These are phyloP conservation scores for Kuraishia borneana DNA, from an alignment of 805 yeast species.

Conservation along the genomic window DNA sequence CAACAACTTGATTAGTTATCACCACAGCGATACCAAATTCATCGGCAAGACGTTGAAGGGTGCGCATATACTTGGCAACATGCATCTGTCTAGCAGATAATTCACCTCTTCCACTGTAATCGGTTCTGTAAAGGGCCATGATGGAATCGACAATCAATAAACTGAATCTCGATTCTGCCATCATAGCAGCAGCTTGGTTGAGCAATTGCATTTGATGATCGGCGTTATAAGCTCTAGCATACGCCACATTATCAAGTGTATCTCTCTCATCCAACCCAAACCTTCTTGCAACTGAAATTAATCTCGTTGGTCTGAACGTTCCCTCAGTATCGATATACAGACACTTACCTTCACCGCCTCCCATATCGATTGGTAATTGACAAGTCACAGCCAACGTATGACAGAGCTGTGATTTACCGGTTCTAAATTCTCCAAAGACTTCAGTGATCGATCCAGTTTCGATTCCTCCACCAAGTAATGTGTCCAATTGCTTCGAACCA, in stretches of 20 bases:
- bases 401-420: constrained; percentile 95
- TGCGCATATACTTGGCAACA: constrained; percentile 87
- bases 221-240: constrained; percentile 94
- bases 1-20: constrained; percentile 92
- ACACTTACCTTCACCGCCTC: constrained; percentile 98
- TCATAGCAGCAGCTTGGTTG: constrained; percentile 88
- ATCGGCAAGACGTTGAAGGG: constrained; percentile 87
- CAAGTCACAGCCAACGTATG: constrained; percentile 96
- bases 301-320: constrained; percentile 86
- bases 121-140: constrained; percentile 94
- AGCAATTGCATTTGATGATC: constrained; percentile 87
- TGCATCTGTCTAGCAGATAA: constrained; percentile 90
- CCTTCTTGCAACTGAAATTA: constrained; percentile 82
- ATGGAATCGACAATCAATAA: constrained; percentile 91
- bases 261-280: constrained; percentile 89
- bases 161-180: constrained; percentile 89
- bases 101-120: constrained; percentile 92
- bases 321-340: constrained; percentile 94
- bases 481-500: constrained; percentile 89
- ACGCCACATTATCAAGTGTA: constrained; percentile 94
- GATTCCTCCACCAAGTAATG: constrained; percentile 89
- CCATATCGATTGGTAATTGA: constrained; percentile 91
- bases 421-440: constrained; percentile 93
- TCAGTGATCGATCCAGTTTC: constrained; percentile 97
- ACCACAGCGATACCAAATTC: constrained; percentile 97